Conservation (phyloP, 306 rosid species). For the Sechiopsis laciniata region DNA sequence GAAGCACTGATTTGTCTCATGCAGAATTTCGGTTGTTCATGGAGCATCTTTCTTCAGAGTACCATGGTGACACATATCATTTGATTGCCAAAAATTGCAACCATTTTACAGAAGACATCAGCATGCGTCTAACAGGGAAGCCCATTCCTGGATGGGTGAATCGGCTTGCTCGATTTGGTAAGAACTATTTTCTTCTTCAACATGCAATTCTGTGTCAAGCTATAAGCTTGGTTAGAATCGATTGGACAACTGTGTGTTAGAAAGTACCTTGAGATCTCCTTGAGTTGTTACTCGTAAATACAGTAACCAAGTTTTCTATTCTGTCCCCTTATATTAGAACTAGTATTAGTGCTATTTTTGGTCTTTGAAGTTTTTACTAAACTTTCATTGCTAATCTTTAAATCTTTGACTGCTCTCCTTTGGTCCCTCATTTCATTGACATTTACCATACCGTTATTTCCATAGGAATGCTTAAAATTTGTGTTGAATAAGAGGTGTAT, state of each 20-base stretch:
- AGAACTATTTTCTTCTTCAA: conserved; percentile 29
- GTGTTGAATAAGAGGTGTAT: neutral
- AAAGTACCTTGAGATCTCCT: neutral
- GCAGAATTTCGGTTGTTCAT: conserved; percentile 67
- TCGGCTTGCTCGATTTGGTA: conserved; percentile 84
- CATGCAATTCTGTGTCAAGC: conserved; percentile 15
- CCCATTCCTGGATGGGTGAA: conserved; percentile 95
- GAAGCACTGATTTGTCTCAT: conserved; percentile 70
- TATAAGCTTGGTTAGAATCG: neutral
- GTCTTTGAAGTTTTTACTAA: neutral
- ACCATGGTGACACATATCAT: conserved; percentile 93
- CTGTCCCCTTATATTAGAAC: neutral
- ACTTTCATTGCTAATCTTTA: neutral
- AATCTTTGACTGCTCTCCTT: neutral
- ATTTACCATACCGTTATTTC: neutral
- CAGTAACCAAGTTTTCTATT: neutral
- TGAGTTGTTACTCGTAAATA: neutral
- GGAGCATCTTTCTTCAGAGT: conserved; percentile 65
- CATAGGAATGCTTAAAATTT: neutral
- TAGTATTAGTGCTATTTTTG: neutral
- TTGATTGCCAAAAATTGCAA: conserved; percentile 92
- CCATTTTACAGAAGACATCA: conserved; percentile 86
- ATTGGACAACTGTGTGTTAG: neutral
- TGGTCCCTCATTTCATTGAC: neutral
- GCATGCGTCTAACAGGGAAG: conserved; percentile 72